Base-by-base conservation (phyloP, 257 asterid species). In the Solanum chiquidenum region DNA sequence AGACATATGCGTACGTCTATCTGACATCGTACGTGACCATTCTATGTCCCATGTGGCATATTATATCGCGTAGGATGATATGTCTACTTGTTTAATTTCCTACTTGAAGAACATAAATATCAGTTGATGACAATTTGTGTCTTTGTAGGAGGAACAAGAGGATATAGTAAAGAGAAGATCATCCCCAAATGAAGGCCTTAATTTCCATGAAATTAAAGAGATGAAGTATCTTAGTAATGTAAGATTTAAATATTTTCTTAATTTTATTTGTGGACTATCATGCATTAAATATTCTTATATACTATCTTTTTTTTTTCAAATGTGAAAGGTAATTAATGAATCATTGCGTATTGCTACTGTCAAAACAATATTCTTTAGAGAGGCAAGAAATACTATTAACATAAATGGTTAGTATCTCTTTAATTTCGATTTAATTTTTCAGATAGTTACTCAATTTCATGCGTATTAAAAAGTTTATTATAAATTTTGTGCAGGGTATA, bases 201-300 rank as follows among this genome's bases (percentile, higher is more conserved):
- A 5, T 35, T 71, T 58, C 38, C 62, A 29, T 4, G 90, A 88
- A 52, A 62, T 88, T 44, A 85, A 29, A 25, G 75, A 88, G 16
- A 88, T 88, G 88, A 85, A 76, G 82, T 88, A 58, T 40, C 88
- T 88, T 4, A 76, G 38, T 37, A 75, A 88, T 80, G 90, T 85
- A 75, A 42, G 46, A 58, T 55, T 55, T 18, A 21, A 20, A 21
- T 52, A 18, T 2, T 18, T 55, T 6, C 6, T 16, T 2, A 18
- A 52, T 16, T 55, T 55, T 55, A 18, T 55, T 55, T 55, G 0
- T 55, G 62, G 62, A 55, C 10, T 16, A 52, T 52, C 23, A 55
- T 55, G 62, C 21, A 52, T 52, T 52, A 52, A 52, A 16, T 55
- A 18, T 55, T 18, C 10, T 18, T 55, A 55, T 55, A 18, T 55